Evolutionary conservation across 768 basidiomycete species (phyloP).

Genomic region (Rhizopogon sp.): DNA sequence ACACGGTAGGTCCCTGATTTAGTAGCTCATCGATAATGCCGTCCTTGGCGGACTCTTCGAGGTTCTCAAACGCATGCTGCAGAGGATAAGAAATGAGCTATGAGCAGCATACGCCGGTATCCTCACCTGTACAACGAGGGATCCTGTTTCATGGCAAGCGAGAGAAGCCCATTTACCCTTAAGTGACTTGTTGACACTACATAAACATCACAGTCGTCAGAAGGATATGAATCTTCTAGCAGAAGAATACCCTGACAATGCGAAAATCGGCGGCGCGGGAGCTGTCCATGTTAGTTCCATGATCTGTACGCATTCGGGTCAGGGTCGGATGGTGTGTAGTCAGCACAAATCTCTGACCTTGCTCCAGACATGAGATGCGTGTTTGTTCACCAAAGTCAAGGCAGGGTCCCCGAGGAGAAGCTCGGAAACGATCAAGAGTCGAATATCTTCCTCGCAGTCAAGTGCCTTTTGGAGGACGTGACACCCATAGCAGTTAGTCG

Average conservation of each 20-base stretch:
- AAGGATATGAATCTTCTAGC: neutral
- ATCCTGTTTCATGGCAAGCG: slow-evolving; percentile 88
- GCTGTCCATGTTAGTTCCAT: slow-evolving; percentile 89
- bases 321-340: neutral
- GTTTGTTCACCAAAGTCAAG: slow-evolving; percentile 83
- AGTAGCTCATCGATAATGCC: slow-evolving; percentile 83
- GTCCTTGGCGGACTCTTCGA: slow-evolving; percentile 79
- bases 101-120: neutral
- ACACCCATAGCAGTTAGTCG: slow-evolving; percentile 86
- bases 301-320: slow-evolving; percentile 42
- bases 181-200: slow-evolving; percentile 80
- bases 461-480: slow-evolving; percentile 88
- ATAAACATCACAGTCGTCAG: slow-evolving; percentile 1
- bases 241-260: slow-evolving; percentile 50
- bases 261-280: slow-evolving; percentile 84
- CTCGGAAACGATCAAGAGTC: slow-evolving; percentile 79
- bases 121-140: slow-evolving; percentile 77
- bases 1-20: slow-evolving; percentile 61
- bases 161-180: slow-evolving; percentile 87
- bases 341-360: slow-evolving; percentile 44
- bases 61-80: slow-evolving; percentile 81
- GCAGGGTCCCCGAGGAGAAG: slow-evolving; percentile 81
- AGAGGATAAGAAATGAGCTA: slow-evolving; percentile 8
- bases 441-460: slow-evolving; percentile 86
- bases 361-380: slow-evolving; percentile 90